A percentile compares a stretch with the other conserved stretches of the same genome.
These are phyloP conservation scores for Aphanomyces cochlioides DNA, from an alignment of 352 stramenopile genomes.

Conservation along the genomic window DNA sequence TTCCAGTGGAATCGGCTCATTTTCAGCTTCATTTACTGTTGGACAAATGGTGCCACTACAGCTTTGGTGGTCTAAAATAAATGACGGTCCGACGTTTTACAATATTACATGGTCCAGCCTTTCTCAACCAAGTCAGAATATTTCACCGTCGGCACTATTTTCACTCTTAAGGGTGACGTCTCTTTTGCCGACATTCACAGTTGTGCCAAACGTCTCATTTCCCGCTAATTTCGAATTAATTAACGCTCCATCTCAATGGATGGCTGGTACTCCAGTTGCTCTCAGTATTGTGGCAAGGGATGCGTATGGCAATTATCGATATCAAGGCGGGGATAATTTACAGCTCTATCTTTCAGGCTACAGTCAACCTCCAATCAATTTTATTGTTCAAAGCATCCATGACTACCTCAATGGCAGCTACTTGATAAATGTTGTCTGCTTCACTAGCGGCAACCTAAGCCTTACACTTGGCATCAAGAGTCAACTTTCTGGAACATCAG, in stretches of 20 bases:
- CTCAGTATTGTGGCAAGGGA: conserved; percentile 47
- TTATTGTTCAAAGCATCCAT: conserved; percentile 25
- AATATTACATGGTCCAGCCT: conserved; percentile 54
- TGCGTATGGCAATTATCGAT: conserved; percentile 40
- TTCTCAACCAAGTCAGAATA: conserved; percentile 42
- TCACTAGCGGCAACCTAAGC: conserved; percentile 40
- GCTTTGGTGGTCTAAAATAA: conserved; percentile 51
- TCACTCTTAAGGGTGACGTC: conserved; percentile 55
- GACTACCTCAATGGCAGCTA: conserved; percentile 47
- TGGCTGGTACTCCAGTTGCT: conserved; percentile 30
- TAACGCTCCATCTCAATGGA: conserved; percentile 19
- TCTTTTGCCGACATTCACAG: conserved; percentile 46
- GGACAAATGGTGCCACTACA: conserved; percentile 46
- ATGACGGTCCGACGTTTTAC: conserved; percentile 36
- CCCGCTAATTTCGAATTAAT: conserved; percentile 36
- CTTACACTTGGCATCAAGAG: conserved; percentile 42
- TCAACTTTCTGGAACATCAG: conserved; percentile 23
- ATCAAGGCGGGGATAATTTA: conserved; percentile 41
- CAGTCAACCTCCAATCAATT: conserved; percentile 19
- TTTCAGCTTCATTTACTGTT: conserved; percentile 32
- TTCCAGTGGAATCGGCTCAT: conserved; percentile 7
- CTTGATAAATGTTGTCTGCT: conserved; percentile 38
- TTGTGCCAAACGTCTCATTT: conserved; percentile 37
- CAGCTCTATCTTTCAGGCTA: conserved; percentile 36
- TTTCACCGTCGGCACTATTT: conserved; percentile 45